Evolutionary conservation across 2,329 filamentous ascomycete genomes (phyloP), one percentile per base, ranked within the genome.

Genomic region (Grosmannia huntii): DNA sequence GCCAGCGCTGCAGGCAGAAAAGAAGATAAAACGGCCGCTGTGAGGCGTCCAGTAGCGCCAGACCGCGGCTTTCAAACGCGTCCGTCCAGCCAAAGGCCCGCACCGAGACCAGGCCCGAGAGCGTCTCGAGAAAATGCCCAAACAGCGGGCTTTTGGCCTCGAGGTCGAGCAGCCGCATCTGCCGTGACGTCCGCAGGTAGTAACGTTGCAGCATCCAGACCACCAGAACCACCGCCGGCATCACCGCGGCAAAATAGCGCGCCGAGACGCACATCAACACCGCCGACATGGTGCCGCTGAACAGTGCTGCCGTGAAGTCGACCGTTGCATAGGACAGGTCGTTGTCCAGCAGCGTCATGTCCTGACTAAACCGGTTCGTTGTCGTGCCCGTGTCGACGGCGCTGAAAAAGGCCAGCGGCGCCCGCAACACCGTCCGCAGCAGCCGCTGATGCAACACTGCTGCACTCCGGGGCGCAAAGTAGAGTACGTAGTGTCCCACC

Each of bases 1-100:
- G 65, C 80, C 80, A 84, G 36, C 77, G 72, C 64, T 84, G 82
- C 5, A 82, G 73, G 38, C 75, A 74, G 57, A 73, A 76, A 6
- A 84, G 70, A 0, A 82, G 71, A 62, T 84, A 84, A 51, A 76
- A 79, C 0, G 81, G 80, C n/a, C 70, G 67, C 62, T 84, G 81
- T 0, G 80, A 81, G 7, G 66, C 67, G 58, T 83, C 77, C 2
- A 84, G 68, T 0, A 80, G 69, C 4, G 63, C 60, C 12, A 74
- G 66, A 57, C 78, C 80, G 58, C 71, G 72, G 28, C 73, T 63
- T 14, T 73, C 67, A 58, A 75, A 70, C 3, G 66, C 64, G 1
- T 68, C 64, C 52, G 75, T 68, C 80, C 79, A 82, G 3, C 74
- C 73, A 60, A 81, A 83, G 1, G 80, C 77, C 12, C 80, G 73